Evolutionary conservation across 768 basidiomycete species (phyloP).

Genomic region (Xerocomellus amylosporus): DNA sequence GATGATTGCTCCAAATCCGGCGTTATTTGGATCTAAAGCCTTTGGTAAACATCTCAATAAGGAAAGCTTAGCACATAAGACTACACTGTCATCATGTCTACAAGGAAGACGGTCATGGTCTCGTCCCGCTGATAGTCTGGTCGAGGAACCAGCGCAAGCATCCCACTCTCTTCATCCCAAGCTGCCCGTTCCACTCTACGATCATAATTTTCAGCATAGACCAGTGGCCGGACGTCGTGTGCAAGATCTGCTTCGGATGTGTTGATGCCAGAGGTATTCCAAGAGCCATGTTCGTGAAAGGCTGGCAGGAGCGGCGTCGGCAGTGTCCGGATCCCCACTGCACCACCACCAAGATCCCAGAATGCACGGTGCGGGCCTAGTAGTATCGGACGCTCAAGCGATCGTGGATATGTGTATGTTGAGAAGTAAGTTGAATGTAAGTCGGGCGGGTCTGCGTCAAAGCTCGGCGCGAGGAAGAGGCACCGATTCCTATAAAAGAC

Average conservation of each 20-base stretch:
- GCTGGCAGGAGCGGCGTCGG: too few species aligned
- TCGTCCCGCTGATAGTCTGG: neutral
- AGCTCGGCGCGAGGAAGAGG: conserved; percentile 1
- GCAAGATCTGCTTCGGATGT: neutral
- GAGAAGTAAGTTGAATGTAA: conserved; percentile 11
- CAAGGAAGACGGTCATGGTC: neutral
- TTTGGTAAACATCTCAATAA: conserved; percentile 23
- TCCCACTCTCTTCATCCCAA: neutral
- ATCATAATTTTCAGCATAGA: neutral
- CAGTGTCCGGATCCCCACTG: too few species aligned
- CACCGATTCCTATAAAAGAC: conserved; percentile 6
- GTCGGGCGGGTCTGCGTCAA: too few species aligned
- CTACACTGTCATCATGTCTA: neutral
- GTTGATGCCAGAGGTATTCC: neutral
- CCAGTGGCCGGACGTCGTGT: neutral
- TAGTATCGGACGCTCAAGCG: too few species aligned
- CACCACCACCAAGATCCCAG: too few species aligned
- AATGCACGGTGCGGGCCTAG: too few species aligned
- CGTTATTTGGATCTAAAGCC: conserved; percentile 30
- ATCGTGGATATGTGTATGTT: conserved; percentile 6
- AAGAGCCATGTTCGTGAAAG: too few species aligned
- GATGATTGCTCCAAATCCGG: neutral
- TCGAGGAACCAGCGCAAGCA: conserved; percentile 4
- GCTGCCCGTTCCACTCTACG: neutral
- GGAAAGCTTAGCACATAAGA: neutral